Conservation (phyloP, 495 filamentous ascomycete genomes). For the Neurospora discreta region DNA sequence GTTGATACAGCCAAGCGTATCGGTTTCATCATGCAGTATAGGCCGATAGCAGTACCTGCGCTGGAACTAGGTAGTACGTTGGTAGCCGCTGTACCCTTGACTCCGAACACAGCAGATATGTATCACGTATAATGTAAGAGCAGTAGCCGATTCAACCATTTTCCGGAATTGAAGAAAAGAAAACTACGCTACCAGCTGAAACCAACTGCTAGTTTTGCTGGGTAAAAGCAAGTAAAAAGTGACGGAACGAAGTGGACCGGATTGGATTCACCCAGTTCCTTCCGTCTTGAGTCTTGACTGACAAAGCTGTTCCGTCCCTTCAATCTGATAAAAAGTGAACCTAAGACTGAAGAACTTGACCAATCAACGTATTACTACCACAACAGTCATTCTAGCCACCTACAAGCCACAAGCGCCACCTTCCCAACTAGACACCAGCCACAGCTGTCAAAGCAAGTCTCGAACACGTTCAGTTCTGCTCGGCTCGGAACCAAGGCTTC, state of each 20-base stretch:
- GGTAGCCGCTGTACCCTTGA: background rate
- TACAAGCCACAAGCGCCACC: background rate
- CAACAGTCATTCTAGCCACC: background rate
- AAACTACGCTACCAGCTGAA: no score
- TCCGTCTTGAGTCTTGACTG: no score
- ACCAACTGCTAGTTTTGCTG: background rate
- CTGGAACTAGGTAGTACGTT: background rate
- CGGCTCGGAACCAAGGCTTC: background rate
- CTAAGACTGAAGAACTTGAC: background rate
- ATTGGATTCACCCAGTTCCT: background rate
- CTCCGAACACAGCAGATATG: background rate
- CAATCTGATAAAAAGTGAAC: background rate
- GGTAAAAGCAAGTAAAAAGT: background rate
- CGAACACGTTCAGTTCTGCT: background rate
- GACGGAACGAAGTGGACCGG: background rate
- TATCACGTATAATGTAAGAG: background rate
- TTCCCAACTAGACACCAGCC: background rate
- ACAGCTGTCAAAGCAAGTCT: background rate
- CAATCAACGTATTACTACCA: background rate
- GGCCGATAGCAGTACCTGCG: background rate
- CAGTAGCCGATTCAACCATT: background rate
- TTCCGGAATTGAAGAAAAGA: background rate
- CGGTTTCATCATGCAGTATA: background rate
- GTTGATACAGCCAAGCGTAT: background rate
- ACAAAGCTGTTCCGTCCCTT: background rate